Percentiles rank a stretch among this genome's conserved stretches.
These are phyloP conservation scores for Ochromonas danica DNA, from an alignment of 108 stramenopile species.

Conservation along the genomic window DNA sequence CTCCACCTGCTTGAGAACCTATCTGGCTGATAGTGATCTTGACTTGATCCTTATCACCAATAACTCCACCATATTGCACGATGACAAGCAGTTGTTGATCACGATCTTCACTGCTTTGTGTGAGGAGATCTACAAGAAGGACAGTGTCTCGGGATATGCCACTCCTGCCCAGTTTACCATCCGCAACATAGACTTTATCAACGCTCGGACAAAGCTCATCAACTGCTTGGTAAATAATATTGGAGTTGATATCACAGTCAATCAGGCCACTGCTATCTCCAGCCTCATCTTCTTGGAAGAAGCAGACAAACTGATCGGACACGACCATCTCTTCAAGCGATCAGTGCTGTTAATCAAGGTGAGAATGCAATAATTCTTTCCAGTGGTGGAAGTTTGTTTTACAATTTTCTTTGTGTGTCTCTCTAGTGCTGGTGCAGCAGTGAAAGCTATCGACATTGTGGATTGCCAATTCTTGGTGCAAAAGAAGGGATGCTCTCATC, in stretches of 20 bases:
- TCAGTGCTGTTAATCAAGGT: slow-evolving; percentile 48
- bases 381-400: not conserved
- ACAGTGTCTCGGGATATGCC: not conserved
- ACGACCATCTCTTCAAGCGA: slow-evolving; percentile 53
- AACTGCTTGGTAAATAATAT: slow-evolving; percentile 49
- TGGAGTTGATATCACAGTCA: slow-evolving; percentile 48
- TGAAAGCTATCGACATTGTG: slow-evolving; percentile 28
- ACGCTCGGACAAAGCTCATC: slow-evolving; percentile 50
- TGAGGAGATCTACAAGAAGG: slow-evolving; percentile 5
- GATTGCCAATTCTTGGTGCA: slow-evolving; percentile 46
- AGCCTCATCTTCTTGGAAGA: slow-evolving; percentile 51
- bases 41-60: not conserved
- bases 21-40: slow-evolving; percentile 28
- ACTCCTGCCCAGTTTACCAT: slow-evolving; percentile 38
- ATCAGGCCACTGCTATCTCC: slow-evolving; percentile 43
- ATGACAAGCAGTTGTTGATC: slow-evolving; percentile 7
- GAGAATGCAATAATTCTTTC: not conserved
- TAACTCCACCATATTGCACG: slow-evolving; percentile 7
- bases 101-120: slow-evolving; percentile 10
- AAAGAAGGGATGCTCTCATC: slow-evolving; percentile 49
- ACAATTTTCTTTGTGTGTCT: not conserved
- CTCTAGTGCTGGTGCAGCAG: not conserved
- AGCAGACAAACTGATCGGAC: slow-evolving; percentile 46
- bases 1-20: not conserved
- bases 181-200: slow-evolving; percentile 49